Conservation (phyloP, 2,329 filamentous ascomycete species). For the Diaporthe citrichinensis region DNA sequence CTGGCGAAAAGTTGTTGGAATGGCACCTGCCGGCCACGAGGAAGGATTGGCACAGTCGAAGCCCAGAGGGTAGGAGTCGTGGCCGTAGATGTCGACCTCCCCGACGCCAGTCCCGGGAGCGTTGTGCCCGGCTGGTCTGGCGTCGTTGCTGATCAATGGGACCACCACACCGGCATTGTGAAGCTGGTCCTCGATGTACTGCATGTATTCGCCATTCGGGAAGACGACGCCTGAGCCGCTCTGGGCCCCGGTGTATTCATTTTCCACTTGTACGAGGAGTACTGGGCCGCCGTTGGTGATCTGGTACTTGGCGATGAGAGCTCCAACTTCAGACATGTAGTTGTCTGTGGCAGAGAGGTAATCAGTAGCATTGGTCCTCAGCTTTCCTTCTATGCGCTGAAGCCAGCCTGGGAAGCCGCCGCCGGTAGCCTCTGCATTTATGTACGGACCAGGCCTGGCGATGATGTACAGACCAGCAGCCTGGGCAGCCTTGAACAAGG, state of each 20-base stretch:
- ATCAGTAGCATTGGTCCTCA: slow-evolving; percentile 69
- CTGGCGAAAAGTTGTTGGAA: slow-evolving; percentile 70
- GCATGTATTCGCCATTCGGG: slow-evolving; percentile 77
- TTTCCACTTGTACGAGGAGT: slow-evolving; percentile 80
- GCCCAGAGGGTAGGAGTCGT: slow-evolving; percentile 75
- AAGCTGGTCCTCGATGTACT: slow-evolving; percentile 80
- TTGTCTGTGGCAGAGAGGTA: slow-evolving; percentile 74
- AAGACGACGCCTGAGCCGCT: slow-evolving; percentile 62
- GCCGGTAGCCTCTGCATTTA: slow-evolving; percentile 71
- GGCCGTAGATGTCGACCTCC: slow-evolving; percentile 72
- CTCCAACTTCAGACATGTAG: slow-evolving; percentile 70
- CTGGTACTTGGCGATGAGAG: slow-evolving; percentile 75
- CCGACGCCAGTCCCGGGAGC: slow-evolving; percentile 69
- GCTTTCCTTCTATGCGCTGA: slow-evolving; percentile 69
- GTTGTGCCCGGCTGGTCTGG: slow-evolving; percentile 69
- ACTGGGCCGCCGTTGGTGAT: slow-evolving; percentile 83
- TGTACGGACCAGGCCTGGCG: slow-evolving; percentile 54
- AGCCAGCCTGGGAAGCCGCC: slow-evolving; percentile 83
- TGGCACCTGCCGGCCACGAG: slow-evolving; percentile 68
- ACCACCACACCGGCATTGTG: slow-evolving; percentile 78
- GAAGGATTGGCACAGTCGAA: slow-evolving; percentile 74
- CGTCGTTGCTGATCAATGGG: slow-evolving; percentile 85
- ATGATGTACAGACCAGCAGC: slow-evolving; percentile 79
- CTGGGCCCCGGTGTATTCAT: slow-evolving; percentile 71
- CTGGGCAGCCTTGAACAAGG: slow-evolving; percentile 78